Evolutionary conservation across 2,329 filamentous ascomycete species (phyloP).

Genomic region (Ophiostoma perfectum): DNA sequence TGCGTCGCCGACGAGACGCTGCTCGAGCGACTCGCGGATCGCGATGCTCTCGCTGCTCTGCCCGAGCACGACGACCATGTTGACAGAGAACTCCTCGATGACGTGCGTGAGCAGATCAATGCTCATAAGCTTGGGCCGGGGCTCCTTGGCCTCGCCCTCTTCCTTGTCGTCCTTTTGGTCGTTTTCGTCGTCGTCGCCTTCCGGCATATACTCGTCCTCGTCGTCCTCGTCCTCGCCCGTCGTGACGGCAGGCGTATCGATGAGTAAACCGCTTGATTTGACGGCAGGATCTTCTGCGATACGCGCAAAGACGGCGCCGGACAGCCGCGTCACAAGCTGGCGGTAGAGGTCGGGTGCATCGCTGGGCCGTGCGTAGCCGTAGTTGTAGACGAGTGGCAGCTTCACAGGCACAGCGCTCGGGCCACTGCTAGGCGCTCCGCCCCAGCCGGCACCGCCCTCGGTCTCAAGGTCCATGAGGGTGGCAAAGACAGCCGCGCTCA

Average conservation of each 20-base stretch:
- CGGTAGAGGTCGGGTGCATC: slow-evolving; percentile 69
- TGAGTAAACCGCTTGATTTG: slow-evolving; percentile 69
- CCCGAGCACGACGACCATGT: slow-evolving; percentile 75
- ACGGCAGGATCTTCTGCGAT: slow-evolving; percentile 69
- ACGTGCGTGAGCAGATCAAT: slow-evolving; percentile 79
- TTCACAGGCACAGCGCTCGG: slow-evolving; percentile 86
- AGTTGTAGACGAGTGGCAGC: slow-evolving; percentile 85
- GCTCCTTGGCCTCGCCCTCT: slow-evolving; percentile 30
- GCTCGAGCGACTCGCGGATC: slow-evolving; percentile 67
- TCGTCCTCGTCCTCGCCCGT: slow-evolving; percentile 41
- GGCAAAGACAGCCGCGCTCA: slow-evolving; percentile 82
- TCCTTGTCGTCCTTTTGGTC: neutral
- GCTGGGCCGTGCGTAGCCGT: slow-evolving; percentile 66
- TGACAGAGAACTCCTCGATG: slow-evolving; percentile 60
- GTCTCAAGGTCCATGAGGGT: slow-evolving; percentile 75
- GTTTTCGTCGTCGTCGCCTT: neutral
- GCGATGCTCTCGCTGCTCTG: slow-evolving; percentile 48
- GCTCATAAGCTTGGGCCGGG: slow-evolving; percentile 37
- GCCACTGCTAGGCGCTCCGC: slow-evolving; percentile 82
- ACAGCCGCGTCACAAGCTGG: slow-evolving; percentile 68
- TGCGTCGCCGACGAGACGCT: slow-evolving; percentile 43
- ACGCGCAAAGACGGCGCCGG: slow-evolving; percentile 69
- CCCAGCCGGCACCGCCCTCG: slow-evolving; percentile 74
- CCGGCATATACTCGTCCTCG: neutral
- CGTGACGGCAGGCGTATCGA: slow-evolving; percentile 73